Base-by-base conservation (phyloP, 2,329 filamentous ascomycete species). In the Fusarium hostae region DNA sequence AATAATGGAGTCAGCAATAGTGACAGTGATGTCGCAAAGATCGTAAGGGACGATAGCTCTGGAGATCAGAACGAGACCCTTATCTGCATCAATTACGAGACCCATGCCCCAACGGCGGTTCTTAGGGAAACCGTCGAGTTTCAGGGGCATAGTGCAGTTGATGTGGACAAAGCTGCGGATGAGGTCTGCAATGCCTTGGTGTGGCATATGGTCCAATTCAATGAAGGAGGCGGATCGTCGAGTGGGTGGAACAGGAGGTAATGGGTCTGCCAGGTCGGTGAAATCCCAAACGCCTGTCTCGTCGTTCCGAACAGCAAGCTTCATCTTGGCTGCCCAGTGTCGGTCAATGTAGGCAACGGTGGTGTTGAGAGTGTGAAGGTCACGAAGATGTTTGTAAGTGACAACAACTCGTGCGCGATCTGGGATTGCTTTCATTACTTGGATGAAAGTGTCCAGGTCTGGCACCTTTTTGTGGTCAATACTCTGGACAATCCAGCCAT, bases 41-140 rank as follows among this genome's bases (percentile, higher is more conserved):
- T 99, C 94, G 78, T 98, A 98, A 4, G 96, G 96, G 24, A 99
- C 93, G 71, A 98, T 94, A 3, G 97, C 95, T 78, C 96, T 86
- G 3, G 96, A 98, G 59, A 98, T 95, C 66, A 98, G 89, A 10
- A 99, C 96, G 22, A 99, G 87, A 22, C 96, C 96, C 83, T 98
- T 95, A 67, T 97, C 94, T 1, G 97, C 96, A 81, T 99, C 96
- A 69, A 99, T 93, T n/a, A 99, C 95, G 40, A 99, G 85, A 41
- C 96, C 96, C 86, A 97, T 98, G 2, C 96, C 96, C 84, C 94
- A 96, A 82, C 97, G 96, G 52, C 94, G 89, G 73, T 96, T 94
- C 80, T 96, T 94, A 9, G 96, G 97, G 80, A 97, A 99, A n/a
- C 96, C 96, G 79, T 99, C 96, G 13, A 99, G 88, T 85, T 98